Evolutionary conservation across 495 filamentous ascomycete genomes (phyloP), one percentile per base, ranked within the genome.

Genomic region (Daldinia bambusicola): DNA sequence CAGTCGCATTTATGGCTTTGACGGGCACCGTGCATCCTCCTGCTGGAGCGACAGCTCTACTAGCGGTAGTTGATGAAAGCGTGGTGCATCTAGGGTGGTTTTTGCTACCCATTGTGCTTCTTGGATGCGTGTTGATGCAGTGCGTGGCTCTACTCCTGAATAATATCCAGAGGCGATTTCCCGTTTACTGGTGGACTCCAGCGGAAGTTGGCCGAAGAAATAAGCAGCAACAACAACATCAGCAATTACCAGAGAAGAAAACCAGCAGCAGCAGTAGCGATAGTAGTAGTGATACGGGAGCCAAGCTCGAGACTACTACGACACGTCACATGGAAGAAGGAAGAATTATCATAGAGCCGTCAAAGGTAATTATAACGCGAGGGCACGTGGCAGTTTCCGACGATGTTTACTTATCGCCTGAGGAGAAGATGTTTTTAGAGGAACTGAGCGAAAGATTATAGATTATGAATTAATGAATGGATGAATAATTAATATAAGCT

Each of bases 21-120:
- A 95, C 92, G 0, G 89, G 89, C 6, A 95, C 93, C 0, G 84
- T 94, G 1, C 91, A 98, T 74, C 94, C 94, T 6, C 94, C 94
- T 0, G 94, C 93, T 0, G 94, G 94, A 7, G 94, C 94, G 2
- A 96, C 93, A 0, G 93, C 94, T 0, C 79, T 98, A 1, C 80
- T 97, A 18, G 92, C 92, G 0, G 92, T 91, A 2, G 85, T 90
- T 0, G 86, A 91, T 52, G 72, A 84, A 0, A 77, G 79, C 0
- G 79, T 89, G 0, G 80, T 83, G 14, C 75, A 73, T 0, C 77
- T 97, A 58, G 93, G 92, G 5, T 97, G 93, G 93, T 87, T 85
- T 40, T 78, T 95, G 36, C 77, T 95, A 4, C 85, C 89, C 0
- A 78, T 94, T 6, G 84, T 96, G 37, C 65, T 91, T 66, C 79